Conservation (phyloP, 805 yeast genomes). For the Cyberlindnera saturnus region DNA sequence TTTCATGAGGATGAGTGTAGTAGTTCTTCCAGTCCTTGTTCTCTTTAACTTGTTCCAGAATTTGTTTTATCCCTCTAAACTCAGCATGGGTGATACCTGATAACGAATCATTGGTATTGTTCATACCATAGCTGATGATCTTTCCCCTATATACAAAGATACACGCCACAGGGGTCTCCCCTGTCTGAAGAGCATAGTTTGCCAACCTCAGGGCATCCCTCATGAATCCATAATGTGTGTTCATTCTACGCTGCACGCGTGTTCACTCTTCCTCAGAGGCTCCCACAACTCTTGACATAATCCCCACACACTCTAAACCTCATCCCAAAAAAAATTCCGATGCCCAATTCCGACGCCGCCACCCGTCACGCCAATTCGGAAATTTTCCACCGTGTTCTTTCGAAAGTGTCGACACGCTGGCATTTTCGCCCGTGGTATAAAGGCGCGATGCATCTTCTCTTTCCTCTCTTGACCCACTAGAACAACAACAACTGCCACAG, state of each 20-base stretch:
- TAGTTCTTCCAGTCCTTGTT: slow-evolving; percentile 9
- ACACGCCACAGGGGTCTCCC: slow-evolving; percentile 85
- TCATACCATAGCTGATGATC: slow-evolving; percentile 72
- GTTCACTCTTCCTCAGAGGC: background rate
- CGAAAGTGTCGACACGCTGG: slow-evolving; percentile 3
- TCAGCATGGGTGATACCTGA: slow-evolving; percentile 94
- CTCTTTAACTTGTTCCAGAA: slow-evolving; percentile 31
- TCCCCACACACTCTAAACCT: background rate
- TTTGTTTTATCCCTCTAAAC: slow-evolving; percentile 65
- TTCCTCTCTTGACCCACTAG: no score
- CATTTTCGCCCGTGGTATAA: slow-evolving; percentile 5
- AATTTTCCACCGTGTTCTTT: background rate
- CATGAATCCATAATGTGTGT: slow-evolving; percentile 36
- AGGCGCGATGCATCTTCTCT: background rate
- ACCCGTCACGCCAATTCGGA: background rate
- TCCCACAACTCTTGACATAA: background rate
- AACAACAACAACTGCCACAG: background rate
- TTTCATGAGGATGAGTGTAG: slow-evolving; percentile 22
- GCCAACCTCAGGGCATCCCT: slow-evolving; percentile 50
- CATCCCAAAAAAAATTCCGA: no score
- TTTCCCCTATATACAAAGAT: slow-evolving; percentile 50
- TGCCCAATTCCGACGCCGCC: background rate
- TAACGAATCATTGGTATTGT: slow-evolving; percentile 77
- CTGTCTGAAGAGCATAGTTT: slow-evolving; percentile 51
- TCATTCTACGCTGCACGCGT: background rate